phyloP scores from a whole-genome alignment of 805 yeast species.

The Teunomyces cretensis region DNA sequence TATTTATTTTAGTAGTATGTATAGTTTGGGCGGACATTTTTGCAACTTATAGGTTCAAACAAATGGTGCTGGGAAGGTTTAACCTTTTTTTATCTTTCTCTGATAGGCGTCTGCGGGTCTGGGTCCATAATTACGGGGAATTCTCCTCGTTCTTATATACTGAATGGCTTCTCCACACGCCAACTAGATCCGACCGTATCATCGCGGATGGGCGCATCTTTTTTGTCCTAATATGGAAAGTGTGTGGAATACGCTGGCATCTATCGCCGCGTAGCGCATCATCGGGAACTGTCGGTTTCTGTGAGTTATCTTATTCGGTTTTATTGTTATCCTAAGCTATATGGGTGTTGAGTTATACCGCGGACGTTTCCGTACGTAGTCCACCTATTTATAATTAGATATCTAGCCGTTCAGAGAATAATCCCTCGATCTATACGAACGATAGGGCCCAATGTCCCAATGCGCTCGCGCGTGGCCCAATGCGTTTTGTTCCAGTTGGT shows the following conservation, averaged over 20 bases:
- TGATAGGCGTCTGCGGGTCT: too few relatives aligned
- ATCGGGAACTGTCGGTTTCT: background rate
- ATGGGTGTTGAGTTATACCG: background rate
- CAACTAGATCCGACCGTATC: background rate
- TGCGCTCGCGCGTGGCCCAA: background rate
- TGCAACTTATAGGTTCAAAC: background rate
- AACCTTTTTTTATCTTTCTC: background rate
- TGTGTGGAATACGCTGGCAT: background rate
- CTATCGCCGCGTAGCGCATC: background rate
- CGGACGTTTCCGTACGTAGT: background rate
- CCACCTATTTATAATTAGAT: background rate
- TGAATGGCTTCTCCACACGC: background rate
- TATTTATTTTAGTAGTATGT: background rate
- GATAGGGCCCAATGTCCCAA: background rate
- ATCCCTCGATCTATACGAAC: background rate
- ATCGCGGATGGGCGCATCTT: background rate
- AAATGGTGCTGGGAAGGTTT: background rate
- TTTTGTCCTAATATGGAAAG: background rate
- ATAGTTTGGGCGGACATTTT: slow-evolving; percentile 3
- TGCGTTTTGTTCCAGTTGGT: background rate
- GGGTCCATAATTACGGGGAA: too few relatives aligned
- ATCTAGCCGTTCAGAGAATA: background rate
- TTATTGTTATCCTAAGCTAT: background rate
- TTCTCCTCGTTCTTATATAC: background rate
- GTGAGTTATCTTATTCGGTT: background rate